These are phyloP conservation scores for Skeletonema menzelii DNA, from an alignment of 108 stramenopile genomes.

Conservation along the genomic window DNA sequence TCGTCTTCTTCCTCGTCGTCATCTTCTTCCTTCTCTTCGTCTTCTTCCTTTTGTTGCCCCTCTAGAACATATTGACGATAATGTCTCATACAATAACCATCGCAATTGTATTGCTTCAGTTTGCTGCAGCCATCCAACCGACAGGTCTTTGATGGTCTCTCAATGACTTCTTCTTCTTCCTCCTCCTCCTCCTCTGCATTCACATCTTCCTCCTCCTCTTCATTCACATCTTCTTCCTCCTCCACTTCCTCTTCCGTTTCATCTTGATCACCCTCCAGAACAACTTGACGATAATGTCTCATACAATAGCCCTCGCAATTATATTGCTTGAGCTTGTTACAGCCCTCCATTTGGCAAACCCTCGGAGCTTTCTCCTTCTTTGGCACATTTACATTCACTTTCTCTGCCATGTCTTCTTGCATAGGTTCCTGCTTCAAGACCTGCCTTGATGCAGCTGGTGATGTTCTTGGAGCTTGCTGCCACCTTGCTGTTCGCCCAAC, in stretches of 20 bases:
- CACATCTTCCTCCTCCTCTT: slow-evolving; percentile 13
- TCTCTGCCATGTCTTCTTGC: neutral
- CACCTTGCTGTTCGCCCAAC: slow-evolving; percentile 3
- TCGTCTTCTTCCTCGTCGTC: slow-evolving; percentile 14
- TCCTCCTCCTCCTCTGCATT: slow-evolving; percentile 30
- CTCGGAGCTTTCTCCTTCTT: neutral
- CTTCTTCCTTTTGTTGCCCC: neutral
- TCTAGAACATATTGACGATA: slow-evolving; percentile 1
- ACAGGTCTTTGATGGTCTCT: slow-evolving; percentile 10
- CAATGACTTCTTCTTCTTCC: slow-evolving; percentile 20
- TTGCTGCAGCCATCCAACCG: neutral
- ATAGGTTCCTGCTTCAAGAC: neutral
- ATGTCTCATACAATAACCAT: slow-evolving; percentile 7
- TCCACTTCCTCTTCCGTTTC: neutral
- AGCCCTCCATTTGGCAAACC: slow-evolving; percentile 1
- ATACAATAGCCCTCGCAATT: slow-evolving; percentile 7
- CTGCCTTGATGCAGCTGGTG: neutral
- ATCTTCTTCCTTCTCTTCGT: slow-evolving; percentile 12
- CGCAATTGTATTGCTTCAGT: slow-evolving; percentile 7
- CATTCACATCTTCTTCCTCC: slow-evolving; percentile 16
- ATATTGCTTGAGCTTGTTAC: slow-evolving; percentile 14
- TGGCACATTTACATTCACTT: neutral
- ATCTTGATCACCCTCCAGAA: neutral
- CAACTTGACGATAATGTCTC: neutral
- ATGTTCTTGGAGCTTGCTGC: neutral